These are phyloP conservation scores for Austroboletus festivus DNA, from an alignment of 768 basidiomycete genomes.

Conservation along the genomic window DNA sequence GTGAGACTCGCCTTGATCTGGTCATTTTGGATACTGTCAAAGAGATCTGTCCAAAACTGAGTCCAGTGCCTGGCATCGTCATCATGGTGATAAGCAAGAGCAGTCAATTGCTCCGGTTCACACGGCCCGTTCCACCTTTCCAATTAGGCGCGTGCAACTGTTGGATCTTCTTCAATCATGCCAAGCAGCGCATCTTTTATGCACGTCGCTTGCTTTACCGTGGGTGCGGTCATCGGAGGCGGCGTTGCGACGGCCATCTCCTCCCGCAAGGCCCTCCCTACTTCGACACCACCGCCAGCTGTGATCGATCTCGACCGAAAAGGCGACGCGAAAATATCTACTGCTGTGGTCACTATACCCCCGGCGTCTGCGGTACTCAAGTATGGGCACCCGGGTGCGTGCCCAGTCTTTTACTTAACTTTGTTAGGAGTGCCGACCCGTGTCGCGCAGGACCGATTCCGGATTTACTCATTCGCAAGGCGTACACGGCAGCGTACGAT, in stretches of 20 bases:
- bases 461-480: constrained; percentile 74
- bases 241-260: constrained; percentile 57
- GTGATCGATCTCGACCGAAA: constrained; percentile 45
- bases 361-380: constrained; percentile 49
- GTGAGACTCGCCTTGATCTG: too few relatives aligned
- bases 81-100: too few relatives aligned
- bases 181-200: constrained; percentile 43
- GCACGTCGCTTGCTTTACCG: constrained; percentile 74
- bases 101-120: background rate
- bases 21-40: too few relatives aligned
- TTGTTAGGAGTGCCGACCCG: too few relatives aligned
- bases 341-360: constrained; percentile 21
- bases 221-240: constrained; percentile 79
- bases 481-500: constrained; percentile 90
- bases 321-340: constrained; percentile 43
- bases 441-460: constrained; percentile 69
- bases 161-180: constrained; percentile 34
- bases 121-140: background rate
- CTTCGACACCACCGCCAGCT: constrained; percentile 25
- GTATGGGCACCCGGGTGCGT: constrained; percentile 22
- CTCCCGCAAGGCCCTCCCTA: constrained; percentile 26
- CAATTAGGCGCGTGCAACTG: too few relatives aligned
- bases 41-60: background rate
- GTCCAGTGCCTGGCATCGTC: background rate
- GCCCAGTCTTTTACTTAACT: too few relatives aligned